Evolutionary conservation across 2,329 filamentous ascomycete genomes (phyloP).

Genomic region (Xylaria sp.): DNA sequence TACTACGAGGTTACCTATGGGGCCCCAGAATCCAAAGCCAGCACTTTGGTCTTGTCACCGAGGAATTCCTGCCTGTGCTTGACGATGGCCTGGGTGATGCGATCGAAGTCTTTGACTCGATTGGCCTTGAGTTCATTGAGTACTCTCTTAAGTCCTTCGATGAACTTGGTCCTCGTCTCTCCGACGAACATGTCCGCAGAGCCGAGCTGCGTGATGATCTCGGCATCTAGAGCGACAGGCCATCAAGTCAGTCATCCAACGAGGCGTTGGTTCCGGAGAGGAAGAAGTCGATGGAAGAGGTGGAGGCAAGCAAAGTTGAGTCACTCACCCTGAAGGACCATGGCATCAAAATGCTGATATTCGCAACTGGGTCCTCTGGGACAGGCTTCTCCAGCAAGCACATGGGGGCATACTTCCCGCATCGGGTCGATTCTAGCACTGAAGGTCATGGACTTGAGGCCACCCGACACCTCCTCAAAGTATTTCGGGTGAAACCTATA

Average conservation of each 20-base stretch:
- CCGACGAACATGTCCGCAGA: constrained; percentile 71
- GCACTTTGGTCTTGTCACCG: constrained; percentile 70
- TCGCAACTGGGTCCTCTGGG: constrained; percentile 75
- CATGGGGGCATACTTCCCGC: constrained; percentile 78
- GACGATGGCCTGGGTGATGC: constrained; percentile 73
- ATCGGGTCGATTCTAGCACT: constrained; percentile 87
- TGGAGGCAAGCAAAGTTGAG: constrained; percentile 24
- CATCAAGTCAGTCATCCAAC: constrained; percentile 61
- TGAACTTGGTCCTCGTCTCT: constrained; percentile 70
- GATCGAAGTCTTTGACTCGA: constrained; percentile 72
- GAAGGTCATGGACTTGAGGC: constrained; percentile 90
- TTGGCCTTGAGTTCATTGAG: constrained; percentile 68
- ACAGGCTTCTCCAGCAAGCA: constrained; percentile 76
- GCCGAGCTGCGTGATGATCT: constrained; percentile 77
- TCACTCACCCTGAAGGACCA: constrained; percentile 79
- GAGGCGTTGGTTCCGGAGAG: constrained; percentile 50
- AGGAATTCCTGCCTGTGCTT: constrained; percentile 73
- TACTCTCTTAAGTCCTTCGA: constrained; percentile 68
- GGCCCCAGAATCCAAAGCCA: constrained; percentile 64
- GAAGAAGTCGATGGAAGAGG: constrained; percentile 30
- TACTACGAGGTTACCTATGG: constrained; percentile 47
- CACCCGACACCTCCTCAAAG: constrained; percentile 73
- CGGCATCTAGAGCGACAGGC: constrained; percentile 67
- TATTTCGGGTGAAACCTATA: constrained; percentile 91
- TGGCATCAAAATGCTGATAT: constrained; percentile 81